Conservation (phyloP, 73 alveolate genomes). For the Tetrahymena thermophila region DNA sequence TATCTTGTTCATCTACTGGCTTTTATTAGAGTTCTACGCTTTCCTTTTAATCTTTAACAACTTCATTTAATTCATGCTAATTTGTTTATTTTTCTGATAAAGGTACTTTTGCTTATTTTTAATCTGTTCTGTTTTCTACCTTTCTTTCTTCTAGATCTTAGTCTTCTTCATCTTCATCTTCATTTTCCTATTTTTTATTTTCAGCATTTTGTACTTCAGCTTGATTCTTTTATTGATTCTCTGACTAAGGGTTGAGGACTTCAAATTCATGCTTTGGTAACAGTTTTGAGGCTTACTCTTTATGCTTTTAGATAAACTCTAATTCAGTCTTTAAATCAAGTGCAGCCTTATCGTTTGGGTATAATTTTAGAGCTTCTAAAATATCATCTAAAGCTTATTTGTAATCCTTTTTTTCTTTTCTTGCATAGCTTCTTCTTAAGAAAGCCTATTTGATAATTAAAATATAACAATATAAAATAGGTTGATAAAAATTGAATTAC, state of each 20-base stretch:
- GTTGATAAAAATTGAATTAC: not conserved
- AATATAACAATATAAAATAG: not conserved
- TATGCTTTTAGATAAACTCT: conserved; percentile 51
- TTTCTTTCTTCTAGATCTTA: conserved; percentile 26
- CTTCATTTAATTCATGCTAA: conserved; percentile 50
- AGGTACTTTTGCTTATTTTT: not conserved
- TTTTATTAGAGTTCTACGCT: not conserved
- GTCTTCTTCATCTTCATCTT: conserved; percentile 41
- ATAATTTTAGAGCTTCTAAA: conserved; percentile 71
- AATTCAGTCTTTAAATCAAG: conserved; percentile 26
- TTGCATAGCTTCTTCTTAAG: conserved; percentile 87
- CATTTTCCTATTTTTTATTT: conserved; percentile 38
- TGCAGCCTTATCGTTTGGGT: conserved; percentile 61
- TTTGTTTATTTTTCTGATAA: conserved; percentile 40
- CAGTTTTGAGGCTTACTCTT: not conserved
- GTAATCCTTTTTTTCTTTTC: conserved; percentile 72
- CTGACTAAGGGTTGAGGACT: not conserved
- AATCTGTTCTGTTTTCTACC: not conserved
- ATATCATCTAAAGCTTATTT: conserved; percentile 76
- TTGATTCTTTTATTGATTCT: conserved; percentile 6
- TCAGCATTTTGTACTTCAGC: conserved; percentile 40
- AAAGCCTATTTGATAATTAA: conserved; percentile 51
- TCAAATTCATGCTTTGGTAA: not conserved
- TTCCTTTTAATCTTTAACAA: conserved; percentile 21
- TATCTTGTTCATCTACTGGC: not conserved